These are phyloP conservation scores for Aspergillus hiratsukae DNA, from an alignment of 2,329 filamentous ascomycete genomes.

Conservation along the genomic window DNA sequence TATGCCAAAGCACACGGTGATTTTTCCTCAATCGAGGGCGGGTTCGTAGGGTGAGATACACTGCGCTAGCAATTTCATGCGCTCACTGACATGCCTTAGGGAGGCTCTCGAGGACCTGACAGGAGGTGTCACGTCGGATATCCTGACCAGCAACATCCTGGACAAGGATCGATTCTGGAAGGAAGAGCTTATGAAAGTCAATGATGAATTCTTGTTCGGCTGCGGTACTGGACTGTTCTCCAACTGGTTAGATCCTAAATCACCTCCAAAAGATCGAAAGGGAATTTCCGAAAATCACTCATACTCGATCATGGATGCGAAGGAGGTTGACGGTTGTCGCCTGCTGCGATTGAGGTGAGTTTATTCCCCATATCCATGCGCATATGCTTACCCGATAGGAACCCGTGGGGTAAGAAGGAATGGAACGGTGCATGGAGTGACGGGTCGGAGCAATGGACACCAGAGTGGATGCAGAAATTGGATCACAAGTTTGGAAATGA, in stretches of 20 bases:
- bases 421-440: slow-evolving; percentile 81
- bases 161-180: slow-evolving; percentile 78
- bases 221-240: slow-evolving; percentile 45
- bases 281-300: slow-evolving; percentile 49
- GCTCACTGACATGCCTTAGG: slow-evolving; percentile 20
- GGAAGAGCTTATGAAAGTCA: slow-evolving; percentile 73
- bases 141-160: slow-evolving; percentile 44
- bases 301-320: slow-evolving; percentile 56
- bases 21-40: slow-evolving; percentile 69
- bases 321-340: slow-evolving; percentile 58
- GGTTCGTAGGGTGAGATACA: slow-evolving; percentile 57
- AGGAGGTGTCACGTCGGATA: slow-evolving; percentile 46
- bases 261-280: slow-evolving; percentile 36
- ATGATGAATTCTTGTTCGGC: slow-evolving; percentile 63
- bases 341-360: slow-evolving; percentile 58
- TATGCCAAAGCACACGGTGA: slow-evolving; percentile 82
- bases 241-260: slow-evolving; percentile 39
- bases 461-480: slow-evolving; percentile 70
- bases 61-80: not conserved
- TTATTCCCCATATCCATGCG: slow-evolving; percentile 5
- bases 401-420: slow-evolving; percentile 76
- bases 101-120: slow-evolving; percentile 58
- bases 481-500: slow-evolving; percentile 73
- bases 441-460: slow-evolving; percentile 78
- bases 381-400: slow-evolving; percentile 44